Evolutionary conservation across 257 asterid genomes (phyloP).

Genomic region (Ligustrum vulgare): DNA sequence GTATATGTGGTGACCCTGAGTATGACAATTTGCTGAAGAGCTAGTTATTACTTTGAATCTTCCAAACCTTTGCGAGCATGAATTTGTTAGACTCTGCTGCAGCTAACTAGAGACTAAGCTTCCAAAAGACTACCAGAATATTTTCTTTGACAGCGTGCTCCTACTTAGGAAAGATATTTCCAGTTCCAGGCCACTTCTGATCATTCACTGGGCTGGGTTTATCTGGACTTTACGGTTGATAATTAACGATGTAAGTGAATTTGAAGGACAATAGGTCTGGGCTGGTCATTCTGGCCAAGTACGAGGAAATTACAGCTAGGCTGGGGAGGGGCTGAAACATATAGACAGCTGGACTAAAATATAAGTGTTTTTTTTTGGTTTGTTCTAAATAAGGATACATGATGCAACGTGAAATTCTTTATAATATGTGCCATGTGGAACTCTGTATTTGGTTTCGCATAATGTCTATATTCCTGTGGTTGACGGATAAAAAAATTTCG

Average conservation of each 20-base stretch:
- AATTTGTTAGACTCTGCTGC: background rate
- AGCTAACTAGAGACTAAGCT: background rate
- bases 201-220: background rate
- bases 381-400: slow-evolving; percentile 15
- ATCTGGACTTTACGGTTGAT: slow-evolving; percentile 1
- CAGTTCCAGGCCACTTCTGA: background rate
- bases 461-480: background rate
- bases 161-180: background rate
- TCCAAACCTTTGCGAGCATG: background rate
- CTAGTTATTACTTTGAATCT: slow-evolving; percentile 15
- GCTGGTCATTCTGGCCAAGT: slow-evolving; percentile 7
- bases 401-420: slow-evolving; percentile 2
- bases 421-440: background rate
- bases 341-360: background rate
- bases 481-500: background rate
- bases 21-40: slow-evolving; percentile 12
- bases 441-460: background rate
- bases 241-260: background rate
- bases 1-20: slow-evolving; percentile 34
- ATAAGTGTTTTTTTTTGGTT: slow-evolving; percentile 3
- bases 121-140: background rate
- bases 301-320: slow-evolving; percentile 6
- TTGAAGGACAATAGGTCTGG: background rate
- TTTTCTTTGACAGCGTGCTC: background rate
- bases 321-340: background rate